These are phyloP conservation scores for Pisolithus tinctorius DNA, from an alignment of 768 basidiomycete genomes.

Conservation along the genomic window DNA sequence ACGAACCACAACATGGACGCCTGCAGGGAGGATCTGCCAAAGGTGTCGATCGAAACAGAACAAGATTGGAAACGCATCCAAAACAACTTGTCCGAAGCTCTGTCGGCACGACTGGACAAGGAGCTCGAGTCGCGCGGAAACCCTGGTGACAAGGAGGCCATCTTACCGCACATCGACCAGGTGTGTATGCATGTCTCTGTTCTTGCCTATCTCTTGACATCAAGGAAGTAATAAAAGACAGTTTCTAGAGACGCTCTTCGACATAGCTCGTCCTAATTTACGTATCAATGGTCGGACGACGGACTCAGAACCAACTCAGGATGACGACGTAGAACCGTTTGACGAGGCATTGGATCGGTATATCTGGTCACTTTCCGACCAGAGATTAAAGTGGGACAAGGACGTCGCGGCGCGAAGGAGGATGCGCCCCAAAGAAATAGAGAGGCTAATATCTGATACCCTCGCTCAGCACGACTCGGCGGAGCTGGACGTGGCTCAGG, in stretches of 20 bases:
- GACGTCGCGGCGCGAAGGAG: constrained; percentile 64
- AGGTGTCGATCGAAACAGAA: constrained; percentile 59
- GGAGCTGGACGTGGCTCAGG: constrained; percentile 21
- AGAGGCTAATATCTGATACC: constrained; percentile 33
- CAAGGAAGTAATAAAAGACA: constrained; percentile 16
- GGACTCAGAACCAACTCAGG: constrained; percentile 48
- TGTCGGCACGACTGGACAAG: constrained; percentile 40
- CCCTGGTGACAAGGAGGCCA: constrained; percentile 37
- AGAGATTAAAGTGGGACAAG: constrained; percentile 68
- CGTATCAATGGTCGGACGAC: constrained; percentile 76
- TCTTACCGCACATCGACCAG: constrained; percentile 45
- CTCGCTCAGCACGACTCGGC: constrained; percentile 28
- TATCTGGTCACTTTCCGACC: constrained; percentile 75
- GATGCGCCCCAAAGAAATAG: constrained; percentile 49
- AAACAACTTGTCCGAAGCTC: constrained; percentile 41
- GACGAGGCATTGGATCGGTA: constrained; percentile 81
- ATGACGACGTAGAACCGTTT: constrained; percentile 66
- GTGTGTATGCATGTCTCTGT: constrained; percentile 28
- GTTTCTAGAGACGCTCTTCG: constrained; percentile 60
- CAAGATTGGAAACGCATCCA: constrained; percentile 63
- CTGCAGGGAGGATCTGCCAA: constrained; percentile 35
- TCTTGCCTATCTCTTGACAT: neutral
- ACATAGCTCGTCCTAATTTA: constrained; percentile 61
- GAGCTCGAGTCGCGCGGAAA: constrained; percentile 36
- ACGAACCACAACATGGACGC: constrained; percentile 19